These are phyloP conservation scores for Penicillium sp. DNA, from an alignment of 2,329 filamentous ascomycete genomes.

Conservation along the genomic window DNA sequence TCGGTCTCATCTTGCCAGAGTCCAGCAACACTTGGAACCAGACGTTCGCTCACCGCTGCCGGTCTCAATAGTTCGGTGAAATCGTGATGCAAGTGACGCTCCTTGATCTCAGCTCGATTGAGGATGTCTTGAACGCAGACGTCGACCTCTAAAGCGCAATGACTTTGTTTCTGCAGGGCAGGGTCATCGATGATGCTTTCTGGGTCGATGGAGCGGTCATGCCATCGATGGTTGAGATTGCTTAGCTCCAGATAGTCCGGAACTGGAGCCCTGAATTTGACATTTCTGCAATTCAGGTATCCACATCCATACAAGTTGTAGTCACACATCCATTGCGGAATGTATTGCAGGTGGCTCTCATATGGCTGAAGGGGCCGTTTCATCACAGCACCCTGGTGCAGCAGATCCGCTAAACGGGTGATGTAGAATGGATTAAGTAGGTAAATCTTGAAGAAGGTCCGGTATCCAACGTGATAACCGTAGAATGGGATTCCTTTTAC, in stretches of 20 bases:
- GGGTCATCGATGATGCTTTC: conserved; percentile 57
- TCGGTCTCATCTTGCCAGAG: conserved; percentile 87
- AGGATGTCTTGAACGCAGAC: conserved; percentile 81
- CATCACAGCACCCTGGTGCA: conserved; percentile 83
- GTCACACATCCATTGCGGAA: conserved; percentile 96
- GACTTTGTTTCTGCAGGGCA: conserved; percentile 68
- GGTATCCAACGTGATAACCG: conserved; percentile 88
- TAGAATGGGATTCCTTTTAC: conserved; percentile 95
- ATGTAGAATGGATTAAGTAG: conserved; percentile 81
- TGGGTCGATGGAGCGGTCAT: conserved; percentile 62
- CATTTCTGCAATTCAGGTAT: conserved; percentile 68
- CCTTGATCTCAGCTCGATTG: conserved; percentile 69
- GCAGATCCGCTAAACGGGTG: conserved; percentile 77
- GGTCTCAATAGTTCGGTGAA: conserved; percentile 69
- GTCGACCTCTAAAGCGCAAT: conserved; percentile 86
- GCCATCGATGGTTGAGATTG: conserved; percentile 65
- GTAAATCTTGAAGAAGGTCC: conserved; percentile 89
- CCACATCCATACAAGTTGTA: conserved; percentile 95
- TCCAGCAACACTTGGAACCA: conserved; percentile 89
- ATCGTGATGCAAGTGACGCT: conserved; percentile 77
- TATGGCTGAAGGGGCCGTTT: conserved; percentile 81
- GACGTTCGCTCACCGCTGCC: conserved; percentile 62
- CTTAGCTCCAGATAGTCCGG: conserved; percentile 62
- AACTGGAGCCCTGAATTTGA: conserved; percentile 68
- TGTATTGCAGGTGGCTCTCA: conserved; percentile 86